These are phyloP conservation scores for Solanum pimpinellifolium DNA, from an alignment of 257 asterid genomes.

Conservation along the genomic window DNA sequence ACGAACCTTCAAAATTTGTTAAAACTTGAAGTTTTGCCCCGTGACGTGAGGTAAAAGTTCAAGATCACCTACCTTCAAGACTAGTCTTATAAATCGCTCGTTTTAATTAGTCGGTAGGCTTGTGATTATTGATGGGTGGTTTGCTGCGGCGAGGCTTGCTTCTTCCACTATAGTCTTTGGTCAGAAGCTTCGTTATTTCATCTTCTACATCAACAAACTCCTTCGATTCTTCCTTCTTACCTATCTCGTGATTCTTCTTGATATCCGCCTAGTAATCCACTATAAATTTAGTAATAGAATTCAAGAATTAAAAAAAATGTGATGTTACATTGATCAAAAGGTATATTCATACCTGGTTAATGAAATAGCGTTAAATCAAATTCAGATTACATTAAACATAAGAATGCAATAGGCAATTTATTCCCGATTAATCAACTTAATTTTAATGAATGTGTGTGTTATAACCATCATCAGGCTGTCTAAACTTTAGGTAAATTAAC, in stretches of 20 bases:
- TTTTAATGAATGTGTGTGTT: not conserved
- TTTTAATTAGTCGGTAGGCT: constrained; percentile 28
- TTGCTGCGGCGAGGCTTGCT: constrained; percentile 27
- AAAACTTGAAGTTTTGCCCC: not conserved
- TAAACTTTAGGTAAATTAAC: not conserved
- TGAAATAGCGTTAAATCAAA: not conserved
- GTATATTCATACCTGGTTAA: not conserved
- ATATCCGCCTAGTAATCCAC: not conserved
- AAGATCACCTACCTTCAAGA: not conserved
- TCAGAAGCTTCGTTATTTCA: constrained; percentile 40
- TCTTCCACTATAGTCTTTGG: constrained; percentile 30
- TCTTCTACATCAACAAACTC: constrained; percentile 30
- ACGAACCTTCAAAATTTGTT: not conserved
- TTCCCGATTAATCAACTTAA: not conserved
- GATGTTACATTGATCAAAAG: not conserved
- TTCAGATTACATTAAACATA: not conserved
- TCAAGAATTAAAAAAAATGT: not conserved
- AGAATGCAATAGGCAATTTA: not conserved
- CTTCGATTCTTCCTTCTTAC: constrained; percentile 4
- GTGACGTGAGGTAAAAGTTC: not conserved
- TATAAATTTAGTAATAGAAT: not conserved
- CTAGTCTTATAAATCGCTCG: not conserved
- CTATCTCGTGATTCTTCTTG: not conserved
- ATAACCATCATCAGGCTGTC: not conserved
- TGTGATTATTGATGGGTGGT: constrained; percentile 68